Evolutionary conservation across 495 filamentous ascomycete genomes (phyloP).

Genomic region (Cetradonia linearis): DNA sequence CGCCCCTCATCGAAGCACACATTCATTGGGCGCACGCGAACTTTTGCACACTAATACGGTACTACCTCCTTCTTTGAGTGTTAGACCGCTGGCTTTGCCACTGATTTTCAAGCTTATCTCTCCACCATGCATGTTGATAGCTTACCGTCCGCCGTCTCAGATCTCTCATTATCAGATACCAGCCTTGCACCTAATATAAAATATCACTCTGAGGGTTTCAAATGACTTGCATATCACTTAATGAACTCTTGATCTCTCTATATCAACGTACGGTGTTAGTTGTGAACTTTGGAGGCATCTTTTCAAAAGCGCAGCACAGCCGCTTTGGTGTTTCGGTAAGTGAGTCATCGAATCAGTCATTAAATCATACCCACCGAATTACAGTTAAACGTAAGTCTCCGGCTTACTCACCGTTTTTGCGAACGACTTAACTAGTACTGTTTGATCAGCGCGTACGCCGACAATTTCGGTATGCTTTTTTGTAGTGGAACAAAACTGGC

Average conservation of each 20-base stretch:
- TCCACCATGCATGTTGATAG: constrained; percentile 2
- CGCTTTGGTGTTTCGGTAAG: not conserved
- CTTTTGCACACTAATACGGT: not conserved
- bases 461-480: not conserved
- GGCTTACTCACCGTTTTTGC: not conserved
- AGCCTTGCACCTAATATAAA: not conserved
- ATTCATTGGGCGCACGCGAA: not conserved
- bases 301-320: not conserved
- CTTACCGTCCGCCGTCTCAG: not conserved
- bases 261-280: not conserved
- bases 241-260: too few species aligned
- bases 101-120: not conserved
- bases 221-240: not conserved
- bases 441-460: not conserved
- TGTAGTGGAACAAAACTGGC: too few species aligned
- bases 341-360: not conserved
- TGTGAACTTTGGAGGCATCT: not conserved
- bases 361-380: not conserved
- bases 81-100: not conserved
- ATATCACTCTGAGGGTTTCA: not conserved
- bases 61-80: not conserved
- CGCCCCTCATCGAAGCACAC: not conserved
- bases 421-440: not conserved
- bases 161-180: not conserved
- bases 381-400: not conserved